phyloP scores from a whole-genome alignment of 2,329 filamentous ascomycete genomes.

The Claviceps monticola region DNA sequence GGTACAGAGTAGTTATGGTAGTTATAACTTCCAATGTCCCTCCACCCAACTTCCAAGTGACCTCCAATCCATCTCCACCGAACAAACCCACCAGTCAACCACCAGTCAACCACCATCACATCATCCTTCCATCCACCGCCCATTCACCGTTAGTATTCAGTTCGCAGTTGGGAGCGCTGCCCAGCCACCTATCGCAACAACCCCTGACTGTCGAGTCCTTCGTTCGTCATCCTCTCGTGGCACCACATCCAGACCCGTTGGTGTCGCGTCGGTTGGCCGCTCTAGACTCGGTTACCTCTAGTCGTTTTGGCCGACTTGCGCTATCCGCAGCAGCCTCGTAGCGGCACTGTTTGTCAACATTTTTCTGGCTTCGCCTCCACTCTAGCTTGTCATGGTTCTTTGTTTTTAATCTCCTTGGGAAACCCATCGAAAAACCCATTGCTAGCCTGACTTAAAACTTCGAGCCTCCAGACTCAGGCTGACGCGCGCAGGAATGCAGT shows the following conservation, averaged over 20 bases:
- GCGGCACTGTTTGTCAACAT: background rate
- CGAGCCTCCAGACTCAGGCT: background rate
- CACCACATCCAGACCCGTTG: background rate
- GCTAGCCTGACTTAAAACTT: background rate
- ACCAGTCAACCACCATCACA: background rate
- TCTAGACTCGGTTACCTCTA: background rate
- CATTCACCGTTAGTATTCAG: background rate
- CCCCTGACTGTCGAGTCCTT: conserved; percentile 1
- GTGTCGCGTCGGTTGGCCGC: background rate
- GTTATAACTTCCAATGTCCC: too few species aligned
- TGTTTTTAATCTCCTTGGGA: background rate
- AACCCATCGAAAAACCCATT: background rate
- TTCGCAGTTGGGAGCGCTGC: background rate
- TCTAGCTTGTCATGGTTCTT: background rate
- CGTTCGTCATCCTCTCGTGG: background rate
- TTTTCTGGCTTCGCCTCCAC: background rate
- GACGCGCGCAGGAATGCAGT: background rate
- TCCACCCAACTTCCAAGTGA: too few species aligned
- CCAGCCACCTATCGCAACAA: background rate
- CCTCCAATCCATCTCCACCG: background rate
- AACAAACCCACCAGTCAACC: too few species aligned
- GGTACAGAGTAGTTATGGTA: too few species aligned
- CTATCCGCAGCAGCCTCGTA: background rate
- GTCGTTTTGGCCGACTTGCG: background rate
- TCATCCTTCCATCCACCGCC: background rate